Conservation (phyloP, 371 early-diverging fungal genomes). For the Mortierella sp. region DNA sequence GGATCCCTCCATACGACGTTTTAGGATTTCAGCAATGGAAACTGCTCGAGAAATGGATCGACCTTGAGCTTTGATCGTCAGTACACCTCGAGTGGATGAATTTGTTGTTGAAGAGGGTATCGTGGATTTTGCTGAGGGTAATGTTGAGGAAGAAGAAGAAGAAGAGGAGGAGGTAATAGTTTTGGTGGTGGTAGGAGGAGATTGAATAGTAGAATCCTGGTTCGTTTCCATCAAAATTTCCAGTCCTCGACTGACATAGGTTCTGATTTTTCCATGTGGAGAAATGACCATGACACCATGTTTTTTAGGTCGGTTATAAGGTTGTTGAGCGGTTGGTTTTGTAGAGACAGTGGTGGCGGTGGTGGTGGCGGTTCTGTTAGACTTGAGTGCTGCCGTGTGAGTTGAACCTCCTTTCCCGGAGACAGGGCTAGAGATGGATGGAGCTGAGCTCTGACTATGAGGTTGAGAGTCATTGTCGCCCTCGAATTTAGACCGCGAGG, state of each 20-base stretch:
- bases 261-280: constrained; percentile 43
- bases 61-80: constrained; percentile 57
- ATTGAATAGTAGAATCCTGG: constrained; percentile 5
- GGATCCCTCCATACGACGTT: constrained; percentile 65
- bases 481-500: constrained; percentile 33
- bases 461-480: constrained; percentile 14
- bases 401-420: not conserved
- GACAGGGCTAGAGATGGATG: no score
- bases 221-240: constrained; percentile 36
- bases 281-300: constrained; percentile 51
- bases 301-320: constrained; percentile 31
- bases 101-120: not conserved
- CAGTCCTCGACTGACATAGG: constrained; percentile 44
- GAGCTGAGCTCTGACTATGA: no score
- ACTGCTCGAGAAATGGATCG: constrained; percentile 69
- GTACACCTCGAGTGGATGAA: constrained; percentile 25
- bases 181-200: not conserved
- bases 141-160: not conserved
- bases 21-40: constrained; percentile 73
- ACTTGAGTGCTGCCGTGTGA: not conserved
- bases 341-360: not conserved
- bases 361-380: not conserved
- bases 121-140: constrained; percentile 1
- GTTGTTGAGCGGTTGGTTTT: constrained; percentile 2
- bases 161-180: not conserved